A percentile compares a stretch with the other conserved stretches of the same genome.
These are phyloP conservation scores for Fusarium tanahbumbuense DNA, from an alignment of 2,329 filamentous ascomycete species.

Conservation along the genomic window DNA sequence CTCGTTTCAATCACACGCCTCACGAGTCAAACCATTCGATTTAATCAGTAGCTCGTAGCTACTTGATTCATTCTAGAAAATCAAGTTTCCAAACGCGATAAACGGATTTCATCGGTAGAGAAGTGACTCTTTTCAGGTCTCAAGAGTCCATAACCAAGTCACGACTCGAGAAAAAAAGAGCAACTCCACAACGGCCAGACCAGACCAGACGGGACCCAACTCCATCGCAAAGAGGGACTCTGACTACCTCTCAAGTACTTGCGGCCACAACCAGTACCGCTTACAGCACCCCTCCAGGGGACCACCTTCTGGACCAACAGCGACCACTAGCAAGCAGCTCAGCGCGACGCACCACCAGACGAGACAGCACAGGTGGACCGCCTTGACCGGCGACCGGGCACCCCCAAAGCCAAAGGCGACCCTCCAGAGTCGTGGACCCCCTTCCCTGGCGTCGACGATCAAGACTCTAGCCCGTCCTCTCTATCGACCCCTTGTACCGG, in stretches of 20 bases:
- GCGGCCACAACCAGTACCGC: constrained; percentile 33
- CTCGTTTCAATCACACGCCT: constrained; percentile 36
- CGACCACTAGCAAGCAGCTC: constrained; percentile 37
- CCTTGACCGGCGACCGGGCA: constrained; percentile 32
- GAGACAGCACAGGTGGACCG: constrained; percentile 41
- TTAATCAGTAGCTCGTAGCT: constrained; percentile 23
- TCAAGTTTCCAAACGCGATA: constrained; percentile 17
- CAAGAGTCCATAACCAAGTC: constrained; percentile 35
- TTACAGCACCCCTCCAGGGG: constrained; percentile 39
- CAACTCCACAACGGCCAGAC: constrained; percentile 27
- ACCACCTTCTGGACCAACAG: constrained; percentile 41
- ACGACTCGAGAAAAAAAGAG: constrained; percentile 18
- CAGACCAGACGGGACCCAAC: constrained; percentile 30
- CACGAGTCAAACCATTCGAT: constrained; percentile 38
- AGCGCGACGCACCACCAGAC: constrained; percentile 42
- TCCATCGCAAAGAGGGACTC: constrained; percentile 36
- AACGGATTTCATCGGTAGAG: constrained; percentile 30
- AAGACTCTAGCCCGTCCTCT: constrained; percentile 40
- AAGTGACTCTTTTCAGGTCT: constrained; percentile 36
- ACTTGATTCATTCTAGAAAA: constrained; percentile 23
- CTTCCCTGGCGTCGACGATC: constrained; percentile 45
- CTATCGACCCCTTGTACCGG: constrained; percentile 32
- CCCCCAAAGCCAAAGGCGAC: constrained; percentile 39
- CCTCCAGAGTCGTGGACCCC: constrained; percentile 42
- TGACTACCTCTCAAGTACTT: constrained; percentile 26